phyloP scores from a whole-genome alignment of 2,329 filamentous ascomycete species.

The Aspergillus felis region DNA sequence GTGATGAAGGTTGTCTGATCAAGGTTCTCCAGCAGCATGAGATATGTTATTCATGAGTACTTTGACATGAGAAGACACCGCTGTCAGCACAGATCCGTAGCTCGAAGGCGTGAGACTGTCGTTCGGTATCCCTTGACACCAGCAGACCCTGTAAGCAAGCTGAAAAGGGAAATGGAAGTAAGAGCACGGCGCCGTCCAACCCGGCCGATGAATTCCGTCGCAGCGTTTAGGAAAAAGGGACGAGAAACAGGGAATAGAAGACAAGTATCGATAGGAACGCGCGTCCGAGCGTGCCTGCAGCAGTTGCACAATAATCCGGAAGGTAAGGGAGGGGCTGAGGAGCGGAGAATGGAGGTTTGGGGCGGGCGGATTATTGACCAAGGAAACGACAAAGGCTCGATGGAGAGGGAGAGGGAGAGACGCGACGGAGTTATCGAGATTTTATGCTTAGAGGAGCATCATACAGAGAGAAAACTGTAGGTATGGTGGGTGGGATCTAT shows the following conservation, averaged over 20 bases:
- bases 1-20: constrained; percentile 2
- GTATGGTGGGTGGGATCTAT: background rate
- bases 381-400: background rate
- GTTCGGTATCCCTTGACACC: background rate
- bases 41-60: background rate
- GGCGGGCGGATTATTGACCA: background rate
- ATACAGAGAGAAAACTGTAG: background rate
- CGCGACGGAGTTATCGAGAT: background rate
- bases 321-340: constrained; percentile 14
- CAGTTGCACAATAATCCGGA: constrained; percentile 10
- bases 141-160: background rate
- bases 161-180: background rate
- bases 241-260: background rate
- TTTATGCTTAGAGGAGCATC: background rate
- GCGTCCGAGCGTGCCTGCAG: constrained; percentile 16
- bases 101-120: background rate
- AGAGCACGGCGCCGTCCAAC: background rate
- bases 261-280: constrained; percentile 12
- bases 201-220: background rate
- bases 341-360: background rate
- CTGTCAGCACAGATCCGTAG: background rate
- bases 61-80: background rate
- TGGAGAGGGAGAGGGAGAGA: background rate
- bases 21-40: constrained; percentile 4
- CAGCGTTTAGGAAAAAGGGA: background rate